These are phyloP conservation scores for Sarocladium kiliense DNA, from an alignment of 2,329 filamentous ascomycete species.

Conservation along the genomic window DNA sequence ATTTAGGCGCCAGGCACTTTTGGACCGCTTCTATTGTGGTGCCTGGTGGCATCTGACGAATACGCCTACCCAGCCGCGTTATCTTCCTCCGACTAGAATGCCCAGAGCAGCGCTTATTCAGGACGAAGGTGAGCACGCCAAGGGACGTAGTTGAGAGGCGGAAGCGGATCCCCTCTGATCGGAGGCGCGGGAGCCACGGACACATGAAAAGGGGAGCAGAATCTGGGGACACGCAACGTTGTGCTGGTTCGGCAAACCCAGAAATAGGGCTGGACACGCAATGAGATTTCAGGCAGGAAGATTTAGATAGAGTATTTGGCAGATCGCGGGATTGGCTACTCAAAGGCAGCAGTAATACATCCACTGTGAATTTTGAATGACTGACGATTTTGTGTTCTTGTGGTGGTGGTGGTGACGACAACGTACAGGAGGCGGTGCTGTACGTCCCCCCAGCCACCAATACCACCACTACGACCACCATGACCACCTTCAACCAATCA, in stretches of 20 bases:
- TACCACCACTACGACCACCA: conserved; percentile 2
- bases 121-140: background rate
- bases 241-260: background rate
- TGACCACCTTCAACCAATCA: background rate
- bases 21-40: background rate
- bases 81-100: background rate
- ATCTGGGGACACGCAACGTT: conserved; percentile 6
- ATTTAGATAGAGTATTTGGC: background rate
- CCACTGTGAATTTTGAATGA: background rate
- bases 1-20: conserved; percentile 1
- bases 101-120: background rate
- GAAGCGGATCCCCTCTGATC: background rate
- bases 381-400: background rate
- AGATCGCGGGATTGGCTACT: background rate
- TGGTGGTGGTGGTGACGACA: conserved; percentile 9
- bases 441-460: background rate
- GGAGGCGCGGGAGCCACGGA: background rate
- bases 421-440: conserved; percentile 4
- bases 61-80: background rate
- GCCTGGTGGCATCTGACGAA: conserved; percentile 3
- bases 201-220: background rate
- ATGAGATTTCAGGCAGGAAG: background rate
- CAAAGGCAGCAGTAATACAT: background rate
- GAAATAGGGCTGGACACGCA: conserved; percentile 1
- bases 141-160: background rate